Conservation (phyloP, 257 asterid genomes). For the Verbena officinalis region DNA sequence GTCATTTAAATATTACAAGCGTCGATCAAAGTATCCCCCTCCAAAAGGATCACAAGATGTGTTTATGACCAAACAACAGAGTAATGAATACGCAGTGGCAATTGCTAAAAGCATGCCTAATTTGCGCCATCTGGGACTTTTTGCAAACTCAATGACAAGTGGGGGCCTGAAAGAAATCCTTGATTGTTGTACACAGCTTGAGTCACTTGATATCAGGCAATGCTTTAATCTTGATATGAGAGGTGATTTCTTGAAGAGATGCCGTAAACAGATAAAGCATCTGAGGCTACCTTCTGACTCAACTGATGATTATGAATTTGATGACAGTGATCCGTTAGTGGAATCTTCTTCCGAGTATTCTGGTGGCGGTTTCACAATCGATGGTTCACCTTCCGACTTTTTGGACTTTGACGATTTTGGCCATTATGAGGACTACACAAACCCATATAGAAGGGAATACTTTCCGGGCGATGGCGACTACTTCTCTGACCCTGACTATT, state of each 20-base stretch:
- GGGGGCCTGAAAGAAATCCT: slow-evolving; percentile 45
- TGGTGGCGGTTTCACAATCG: too few relatives aligned
- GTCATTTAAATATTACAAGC: slow-evolving; percentile 19
- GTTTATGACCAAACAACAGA: background rate
- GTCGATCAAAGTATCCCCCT: background rate
- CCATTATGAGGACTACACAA: too few relatives aligned
- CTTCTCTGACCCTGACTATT: slow-evolving; percentile 4
- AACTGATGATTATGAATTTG: slow-evolving; percentile 30
- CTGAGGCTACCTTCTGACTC: slow-evolving; percentile 40
- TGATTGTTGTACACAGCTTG: slow-evolving; percentile 51
- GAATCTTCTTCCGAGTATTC: too few relatives aligned
- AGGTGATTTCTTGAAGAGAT: slow-evolving; percentile 43
- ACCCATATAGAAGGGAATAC: too few relatives aligned
- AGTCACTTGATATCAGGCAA: slow-evolving; percentile 50
- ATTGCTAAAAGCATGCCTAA: slow-evolving; percentile 50
- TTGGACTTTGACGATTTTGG: too few relatives aligned
- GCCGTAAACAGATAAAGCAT: slow-evolving; percentile 37
- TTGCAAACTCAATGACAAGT: slow-evolving; percentile 35
- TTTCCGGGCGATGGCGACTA: background rate
- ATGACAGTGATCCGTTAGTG: too few relatives aligned
- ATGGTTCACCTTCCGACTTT: too few relatives aligned
- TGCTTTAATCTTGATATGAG: slow-evolving; percentile 38
- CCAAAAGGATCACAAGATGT: background rate
- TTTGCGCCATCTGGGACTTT: slow-evolving; percentile 41
- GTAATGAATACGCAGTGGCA: slow-evolving; percentile 38